phyloP scores from a whole-genome alignment of 2,329 filamentous ascomycete genomes.

The Lachnellula arida region DNA sequence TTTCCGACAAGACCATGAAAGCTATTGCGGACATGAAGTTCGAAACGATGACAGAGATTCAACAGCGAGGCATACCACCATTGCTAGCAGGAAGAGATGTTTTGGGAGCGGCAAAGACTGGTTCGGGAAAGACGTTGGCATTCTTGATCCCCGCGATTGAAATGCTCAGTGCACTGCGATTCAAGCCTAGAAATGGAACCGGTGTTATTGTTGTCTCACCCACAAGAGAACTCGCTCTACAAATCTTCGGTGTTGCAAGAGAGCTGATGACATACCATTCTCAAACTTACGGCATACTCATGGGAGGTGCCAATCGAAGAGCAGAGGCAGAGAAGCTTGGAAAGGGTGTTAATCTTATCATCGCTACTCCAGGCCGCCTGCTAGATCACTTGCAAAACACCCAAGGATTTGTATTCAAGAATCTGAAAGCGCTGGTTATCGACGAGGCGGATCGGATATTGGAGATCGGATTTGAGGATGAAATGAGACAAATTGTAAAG shows the following conservation, averaged over 20 bases:
- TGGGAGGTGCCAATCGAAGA: constrained; percentile 85
- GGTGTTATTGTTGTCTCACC: constrained; percentile 91
- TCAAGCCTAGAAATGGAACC: constrained; percentile 91
- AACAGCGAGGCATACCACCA: constrained; percentile 80
- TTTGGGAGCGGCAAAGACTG: constrained; percentile 91
- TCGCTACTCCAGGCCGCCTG: constrained; percentile 87
- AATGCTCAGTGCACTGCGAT: constrained; percentile 82
- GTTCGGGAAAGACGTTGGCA: constrained; percentile 90
- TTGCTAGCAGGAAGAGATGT: constrained; percentile 87
- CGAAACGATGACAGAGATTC: constrained; percentile 92
- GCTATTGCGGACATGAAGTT: constrained; percentile 89
- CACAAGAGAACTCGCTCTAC: constrained; percentile 87
- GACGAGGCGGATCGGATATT: constrained; percentile 96
- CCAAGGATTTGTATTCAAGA: constrained; percentile 84
- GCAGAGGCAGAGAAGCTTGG: constrained; percentile 91
- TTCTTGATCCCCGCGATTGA: constrained; percentile 94
- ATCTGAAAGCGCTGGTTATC: constrained; percentile 85
- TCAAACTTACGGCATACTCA: constrained; percentile 94
- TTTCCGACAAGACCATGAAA: constrained; percentile 84
- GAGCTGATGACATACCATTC: constrained; percentile 92
- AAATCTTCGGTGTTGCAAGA: constrained; percentile 92
- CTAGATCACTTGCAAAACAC: constrained; percentile 95
- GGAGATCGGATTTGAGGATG: constrained; percentile 97
- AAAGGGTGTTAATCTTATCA: constrained; percentile 91
- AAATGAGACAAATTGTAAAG: constrained; percentile 95